These are phyloP conservation scores for Rhynchospora tenuis DNA, from an alignment of 176 grass and related monocot species.

Conservation along the genomic window DNA sequence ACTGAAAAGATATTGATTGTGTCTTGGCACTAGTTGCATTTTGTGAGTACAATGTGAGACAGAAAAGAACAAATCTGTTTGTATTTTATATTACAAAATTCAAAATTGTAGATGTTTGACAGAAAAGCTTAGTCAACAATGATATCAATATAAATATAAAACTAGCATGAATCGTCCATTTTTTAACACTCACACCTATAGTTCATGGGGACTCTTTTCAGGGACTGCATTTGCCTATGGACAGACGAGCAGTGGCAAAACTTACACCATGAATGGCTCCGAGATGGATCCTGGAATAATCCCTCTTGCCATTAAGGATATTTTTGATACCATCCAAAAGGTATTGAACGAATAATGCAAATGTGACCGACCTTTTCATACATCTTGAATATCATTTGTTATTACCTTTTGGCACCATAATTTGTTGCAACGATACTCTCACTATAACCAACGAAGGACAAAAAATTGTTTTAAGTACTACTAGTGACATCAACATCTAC, in stretches of 20 bases:
- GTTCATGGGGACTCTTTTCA: constrained; percentile 7
- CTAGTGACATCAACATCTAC: background rate
- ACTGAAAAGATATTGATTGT: too few relatives aligned
- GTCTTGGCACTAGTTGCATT: background rate
- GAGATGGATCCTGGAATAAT: constrained; percentile 65
- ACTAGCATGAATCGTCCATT: background rate
- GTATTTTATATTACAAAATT: background rate
- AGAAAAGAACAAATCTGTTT: background rate
- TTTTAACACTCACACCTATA: background rate
- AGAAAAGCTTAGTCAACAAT: too few relatives aligned
- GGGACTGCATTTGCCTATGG: constrained; percentile 91
- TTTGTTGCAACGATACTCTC: background rate
- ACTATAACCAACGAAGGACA: background rate
- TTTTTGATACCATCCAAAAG: constrained; percentile 57
- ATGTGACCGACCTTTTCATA: background rate
- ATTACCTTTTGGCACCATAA: background rate
- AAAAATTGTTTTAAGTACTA: background rate
- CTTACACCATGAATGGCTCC: constrained; percentile 89
- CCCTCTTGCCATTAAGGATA: constrained; percentile 58
- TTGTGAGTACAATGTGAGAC: background rate
- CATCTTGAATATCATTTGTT: background rate
- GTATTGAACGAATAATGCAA: constrained; percentile 20
- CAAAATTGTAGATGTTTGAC: background rate
- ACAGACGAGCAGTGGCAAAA: constrained; percentile 95
- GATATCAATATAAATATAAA: too few relatives aligned